These are phyloP conservation scores for Aspergillus steynii DNA, from an alignment of 495 filamentous ascomycete genomes.

Conservation along the genomic window DNA sequence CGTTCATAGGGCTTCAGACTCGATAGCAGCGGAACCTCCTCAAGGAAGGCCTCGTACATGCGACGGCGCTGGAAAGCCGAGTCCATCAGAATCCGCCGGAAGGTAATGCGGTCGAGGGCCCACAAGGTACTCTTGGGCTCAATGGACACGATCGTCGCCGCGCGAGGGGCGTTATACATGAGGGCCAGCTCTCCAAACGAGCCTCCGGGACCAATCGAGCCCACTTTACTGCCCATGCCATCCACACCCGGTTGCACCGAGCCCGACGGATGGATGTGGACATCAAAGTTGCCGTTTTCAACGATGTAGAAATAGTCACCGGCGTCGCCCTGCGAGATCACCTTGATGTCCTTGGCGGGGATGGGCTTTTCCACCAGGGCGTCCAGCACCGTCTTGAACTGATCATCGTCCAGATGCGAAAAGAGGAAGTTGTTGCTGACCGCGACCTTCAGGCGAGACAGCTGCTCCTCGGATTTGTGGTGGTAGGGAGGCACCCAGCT, in stretches of 20 bases:
- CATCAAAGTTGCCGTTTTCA: slow-evolving; percentile 85
- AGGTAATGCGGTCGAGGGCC: slow-evolving; percentile 93
- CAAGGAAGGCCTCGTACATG: slow-evolving; percentile 97
- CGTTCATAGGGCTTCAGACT: slow-evolving; percentile 87
- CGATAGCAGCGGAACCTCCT: slow-evolving; percentile 88
- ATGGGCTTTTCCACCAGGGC: slow-evolving; percentile 94
- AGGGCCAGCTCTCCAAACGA: slow-evolving; percentile 97
- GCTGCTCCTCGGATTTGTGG: slow-evolving; percentile 78
- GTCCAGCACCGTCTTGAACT: slow-evolving; percentile 80
- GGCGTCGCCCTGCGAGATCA: slow-evolving; percentile 93
- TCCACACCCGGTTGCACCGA: slow-evolving; percentile 76
- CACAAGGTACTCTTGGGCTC: slow-evolving; percentile 81
- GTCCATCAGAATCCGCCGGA: slow-evolving; percentile 98
- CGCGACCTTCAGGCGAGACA: slow-evolving; percentile 73
- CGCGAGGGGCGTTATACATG: slow-evolving; percentile 98
- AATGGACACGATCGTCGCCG: slow-evolving; percentile 89
- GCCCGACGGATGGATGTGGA: slow-evolving; percentile 84
- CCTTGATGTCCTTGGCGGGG: slow-evolving; percentile 91
- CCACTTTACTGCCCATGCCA: slow-evolving; percentile 85
- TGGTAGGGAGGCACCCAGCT: slow-evolving; percentile 90
- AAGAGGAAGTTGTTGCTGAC: slow-evolving; percentile 93
- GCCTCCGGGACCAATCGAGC: slow-evolving; percentile 78
- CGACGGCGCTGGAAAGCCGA: slow-evolving; percentile 92
- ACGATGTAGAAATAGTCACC: slow-evolving; percentile 99
- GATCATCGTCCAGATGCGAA: slow-evolving; percentile 90